A percentile compares a stretch with the other conserved stretches of the same genome.
These are phyloP conservation scores for Venustampulla echinocandica DNA, from an alignment of 495 filamentous ascomycete species.

Conservation along the genomic window DNA sequence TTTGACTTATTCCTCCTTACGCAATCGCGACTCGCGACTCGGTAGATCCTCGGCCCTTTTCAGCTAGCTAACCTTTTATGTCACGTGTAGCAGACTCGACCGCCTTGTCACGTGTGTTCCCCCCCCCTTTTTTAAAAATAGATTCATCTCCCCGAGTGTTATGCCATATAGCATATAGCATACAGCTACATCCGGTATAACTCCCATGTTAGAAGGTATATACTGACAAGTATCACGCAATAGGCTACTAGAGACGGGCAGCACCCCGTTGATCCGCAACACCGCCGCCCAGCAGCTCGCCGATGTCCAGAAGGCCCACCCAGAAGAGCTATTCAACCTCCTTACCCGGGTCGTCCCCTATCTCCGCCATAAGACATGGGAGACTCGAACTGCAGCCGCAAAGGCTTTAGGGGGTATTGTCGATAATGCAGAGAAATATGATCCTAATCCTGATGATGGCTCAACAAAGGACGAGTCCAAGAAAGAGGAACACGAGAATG, in stretches of 20 bases:
- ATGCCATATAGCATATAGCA: too few relatives aligned
- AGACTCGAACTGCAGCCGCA: slow-evolving; percentile 82
- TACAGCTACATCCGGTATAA: slow-evolving; percentile 4
- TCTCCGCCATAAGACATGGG: slow-evolving; percentile 87
- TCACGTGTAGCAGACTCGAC: slow-evolving; percentile 56
- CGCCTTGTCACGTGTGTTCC: slow-evolving; percentile 83
- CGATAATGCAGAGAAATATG: slow-evolving; percentile 76
- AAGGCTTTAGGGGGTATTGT: slow-evolving; percentile 90
- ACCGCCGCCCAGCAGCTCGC: slow-evolving; percentile 94
- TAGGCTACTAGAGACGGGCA: slow-evolving; percentile 94
- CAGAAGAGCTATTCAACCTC: slow-evolving; percentile 93
- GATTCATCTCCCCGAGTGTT: background rate
- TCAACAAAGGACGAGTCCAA: slow-evolving; percentile 34
- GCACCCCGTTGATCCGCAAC: slow-evolving; percentile 86
- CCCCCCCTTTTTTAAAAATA: slow-evolving; percentile 8
- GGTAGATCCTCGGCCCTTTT: background rate
- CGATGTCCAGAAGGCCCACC: slow-evolving; percentile 95
- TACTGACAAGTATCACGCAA: slow-evolving; percentile 8
- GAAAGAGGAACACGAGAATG: slow-evolving; percentile 48
- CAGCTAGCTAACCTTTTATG: too few relatives aligned
- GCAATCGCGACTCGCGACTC: background rate
- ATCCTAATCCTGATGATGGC: slow-evolving; percentile 69
- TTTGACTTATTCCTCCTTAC: background rate
- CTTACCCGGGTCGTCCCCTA: slow-evolving; percentile 94
- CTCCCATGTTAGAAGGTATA: too few relatives aligned